Conservation (phyloP, 108 stramenopile genomes). For the Schizochytrium sp. region DNA sequence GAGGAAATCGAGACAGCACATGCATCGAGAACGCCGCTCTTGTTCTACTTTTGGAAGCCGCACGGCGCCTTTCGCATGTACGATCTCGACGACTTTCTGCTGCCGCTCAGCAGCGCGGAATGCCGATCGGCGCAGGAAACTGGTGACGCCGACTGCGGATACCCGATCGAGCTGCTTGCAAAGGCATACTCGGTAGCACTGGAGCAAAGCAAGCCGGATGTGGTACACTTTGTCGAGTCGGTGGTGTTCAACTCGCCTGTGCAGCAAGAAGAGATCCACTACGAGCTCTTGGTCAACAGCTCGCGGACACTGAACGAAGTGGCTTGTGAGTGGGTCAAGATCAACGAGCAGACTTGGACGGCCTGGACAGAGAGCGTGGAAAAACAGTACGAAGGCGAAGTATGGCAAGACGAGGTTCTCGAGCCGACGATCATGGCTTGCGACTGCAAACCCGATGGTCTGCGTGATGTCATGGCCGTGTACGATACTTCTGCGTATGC, state of each 20-base stretch:
- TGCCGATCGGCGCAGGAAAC: neutral
- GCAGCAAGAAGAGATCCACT: neutral
- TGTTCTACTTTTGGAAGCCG: neutral
- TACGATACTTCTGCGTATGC: neutral
- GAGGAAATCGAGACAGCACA: neutral
- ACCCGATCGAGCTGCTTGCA: neutral
- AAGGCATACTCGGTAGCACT: neutral
- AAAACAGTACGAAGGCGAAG: neutral
- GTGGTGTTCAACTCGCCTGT: neutral
- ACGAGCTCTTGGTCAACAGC: neutral
- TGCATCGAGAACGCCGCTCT: neutral
- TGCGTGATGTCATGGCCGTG: neutral
- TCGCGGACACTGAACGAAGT: neutral
- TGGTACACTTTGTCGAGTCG: neutral
- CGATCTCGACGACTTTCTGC: neutral
- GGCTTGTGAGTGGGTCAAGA: neutral
- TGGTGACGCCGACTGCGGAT: neutral
- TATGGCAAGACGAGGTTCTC: neutral
- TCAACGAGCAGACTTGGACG: neutral
- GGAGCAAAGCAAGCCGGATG: neutral
- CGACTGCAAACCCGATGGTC: neutral
- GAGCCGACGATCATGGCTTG: neutral
- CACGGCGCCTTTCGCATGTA: neutral
- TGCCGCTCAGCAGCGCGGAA: neutral
- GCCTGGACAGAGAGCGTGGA: neutral